Percentiles rank a stretch among this genome's conserved stretches.
These are phyloP conservation scores for Acacia acuminata DNA, from an alignment of 306 rosid species.

Conservation along the genomic window DNA sequence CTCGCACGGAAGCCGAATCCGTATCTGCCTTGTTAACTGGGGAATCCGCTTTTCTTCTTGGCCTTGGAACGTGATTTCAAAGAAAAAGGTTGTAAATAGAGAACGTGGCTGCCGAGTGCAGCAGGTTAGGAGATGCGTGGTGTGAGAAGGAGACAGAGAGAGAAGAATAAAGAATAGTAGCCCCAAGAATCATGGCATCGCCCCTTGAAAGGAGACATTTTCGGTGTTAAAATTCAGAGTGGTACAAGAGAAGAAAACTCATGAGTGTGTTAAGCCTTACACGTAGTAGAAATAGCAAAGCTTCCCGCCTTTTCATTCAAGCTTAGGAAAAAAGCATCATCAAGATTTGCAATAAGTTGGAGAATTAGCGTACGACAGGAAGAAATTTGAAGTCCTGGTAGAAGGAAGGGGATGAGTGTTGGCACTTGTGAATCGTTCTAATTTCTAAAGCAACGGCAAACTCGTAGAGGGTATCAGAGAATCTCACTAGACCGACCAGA, in stretches of 20 bases:
- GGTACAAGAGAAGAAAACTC: neutral
- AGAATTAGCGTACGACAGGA: neutral
- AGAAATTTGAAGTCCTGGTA: neutral
- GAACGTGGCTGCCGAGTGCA: neutral
- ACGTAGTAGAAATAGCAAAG: neutral
- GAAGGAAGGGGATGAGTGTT: neutral
- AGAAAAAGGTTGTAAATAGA: constrained; percentile 6
- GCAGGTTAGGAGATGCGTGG: neutral
- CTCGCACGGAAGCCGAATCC: neutral
- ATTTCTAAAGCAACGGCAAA: neutral
- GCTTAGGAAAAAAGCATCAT: neutral
- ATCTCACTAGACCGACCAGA: constrained; percentile 26
- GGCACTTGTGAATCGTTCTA: neutral
- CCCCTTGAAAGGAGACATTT: constrained; percentile 16
- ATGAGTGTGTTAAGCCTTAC: neutral
- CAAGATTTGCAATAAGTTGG: neutral
- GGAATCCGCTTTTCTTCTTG: constrained; percentile 22
- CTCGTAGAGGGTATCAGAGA: neutral
- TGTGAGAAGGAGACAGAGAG: neutral
- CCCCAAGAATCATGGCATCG: constrained; percentile 15
- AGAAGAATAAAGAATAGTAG: constrained; percentile 18
- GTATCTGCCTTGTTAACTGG: neutral
- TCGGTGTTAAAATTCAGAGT: constrained; percentile 9
- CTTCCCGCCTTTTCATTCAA: neutral
- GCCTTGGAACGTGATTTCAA: constrained; percentile 33